phyloP scores from a whole-genome alignment of 345 rosid genomes.

The Citrus reticulata region DNA sequence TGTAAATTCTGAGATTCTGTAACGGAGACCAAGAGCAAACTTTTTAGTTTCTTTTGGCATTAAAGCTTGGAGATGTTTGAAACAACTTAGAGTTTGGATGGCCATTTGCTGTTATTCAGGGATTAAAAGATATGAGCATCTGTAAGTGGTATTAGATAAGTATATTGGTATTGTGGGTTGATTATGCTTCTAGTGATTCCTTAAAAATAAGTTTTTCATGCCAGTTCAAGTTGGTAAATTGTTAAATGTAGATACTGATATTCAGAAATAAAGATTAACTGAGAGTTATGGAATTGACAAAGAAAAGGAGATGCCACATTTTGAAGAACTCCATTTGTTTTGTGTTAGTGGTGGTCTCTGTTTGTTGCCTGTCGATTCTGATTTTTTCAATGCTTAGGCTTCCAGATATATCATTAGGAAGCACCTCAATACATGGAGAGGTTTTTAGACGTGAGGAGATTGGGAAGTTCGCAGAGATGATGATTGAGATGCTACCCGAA shows the following conservation, averaged over 20 bases:
- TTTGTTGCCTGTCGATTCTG: conserved; percentile 42
- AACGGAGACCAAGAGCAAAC: too few species aligned
- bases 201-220: not conserved
- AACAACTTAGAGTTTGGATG: not conserved
- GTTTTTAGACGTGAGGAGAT: conserved; percentile 19
- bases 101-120: not conserved
- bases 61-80: not conserved
- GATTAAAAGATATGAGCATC: not conserved
- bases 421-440: not conserved
- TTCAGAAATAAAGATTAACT: not conserved
- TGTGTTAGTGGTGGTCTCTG: conserved; percentile 33
- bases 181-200: not conserved
- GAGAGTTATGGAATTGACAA: not conserved
- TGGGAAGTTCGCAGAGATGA: conserved; percentile 65
- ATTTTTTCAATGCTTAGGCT: conserved; percentile 44
- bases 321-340: conserved; percentile 41
- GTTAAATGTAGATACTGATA: not conserved
- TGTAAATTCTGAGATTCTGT: not conserved
- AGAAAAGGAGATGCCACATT: conserved; percentile 23
- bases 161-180: not conserved
- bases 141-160: not conserved
- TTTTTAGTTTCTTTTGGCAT: not conserved
- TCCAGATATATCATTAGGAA: conserved; percentile 40
- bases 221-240: not conserved
- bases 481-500: conserved; percentile 73